These are phyloP conservation scores for Pythium periplocum DNA, from an alignment of 352 stramenopile genomes.

Conservation along the genomic window DNA sequence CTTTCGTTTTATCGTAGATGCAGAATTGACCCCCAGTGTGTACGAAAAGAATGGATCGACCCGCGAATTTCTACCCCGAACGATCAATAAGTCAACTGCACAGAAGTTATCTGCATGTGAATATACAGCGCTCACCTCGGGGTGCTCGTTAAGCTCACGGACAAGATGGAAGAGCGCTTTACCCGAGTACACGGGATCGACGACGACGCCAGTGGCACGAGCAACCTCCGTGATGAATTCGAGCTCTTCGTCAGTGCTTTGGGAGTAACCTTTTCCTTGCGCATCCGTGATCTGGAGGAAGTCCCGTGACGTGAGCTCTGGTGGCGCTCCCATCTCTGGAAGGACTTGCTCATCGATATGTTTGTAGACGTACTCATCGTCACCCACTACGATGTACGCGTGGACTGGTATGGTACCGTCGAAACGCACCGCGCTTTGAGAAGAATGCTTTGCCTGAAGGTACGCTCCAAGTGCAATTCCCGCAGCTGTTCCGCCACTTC, in stretches of 20 bases:
- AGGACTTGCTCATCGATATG: slow-evolving; percentile 19
- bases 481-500: slow-evolving; percentile 73
- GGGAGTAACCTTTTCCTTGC: slow-evolving; percentile 19
- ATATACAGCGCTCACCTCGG: slow-evolving; percentile 7
- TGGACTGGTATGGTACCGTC: slow-evolving; percentile 12
- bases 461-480: slow-evolving; percentile 71
- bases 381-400: slow-evolving; percentile 20
- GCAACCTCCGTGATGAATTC: slow-evolving; percentile 16
- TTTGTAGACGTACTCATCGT: slow-evolving; percentile 19
- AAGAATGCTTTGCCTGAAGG: slow-evolving; percentile 13
- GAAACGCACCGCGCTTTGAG: slow-evolving; percentile 5
- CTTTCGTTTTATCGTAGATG: slow-evolving; percentile 87
- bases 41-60: slow-evolving; percentile 86
- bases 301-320: slow-evolving; percentile 5
- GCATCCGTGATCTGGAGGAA: slow-evolving; percentile 22
- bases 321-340: slow-evolving; percentile 12
- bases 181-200: slow-evolving; percentile 31
- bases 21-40: slow-evolving; percentile 90
- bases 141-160: slow-evolving; percentile 12
- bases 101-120: slow-evolving; percentile 2
- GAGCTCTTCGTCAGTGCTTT: slow-evolving; percentile 21
- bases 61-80: slow-evolving; percentile 59
- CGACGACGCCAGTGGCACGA: slow-evolving; percentile 16
- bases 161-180: slow-evolving; percentile 25
- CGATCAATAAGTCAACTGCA: slow-evolving; percentile 1